phyloP scores from a whole-genome alignment of 2,329 filamentous ascomycete genomes.

The Sporothrix schenckii region DNA sequence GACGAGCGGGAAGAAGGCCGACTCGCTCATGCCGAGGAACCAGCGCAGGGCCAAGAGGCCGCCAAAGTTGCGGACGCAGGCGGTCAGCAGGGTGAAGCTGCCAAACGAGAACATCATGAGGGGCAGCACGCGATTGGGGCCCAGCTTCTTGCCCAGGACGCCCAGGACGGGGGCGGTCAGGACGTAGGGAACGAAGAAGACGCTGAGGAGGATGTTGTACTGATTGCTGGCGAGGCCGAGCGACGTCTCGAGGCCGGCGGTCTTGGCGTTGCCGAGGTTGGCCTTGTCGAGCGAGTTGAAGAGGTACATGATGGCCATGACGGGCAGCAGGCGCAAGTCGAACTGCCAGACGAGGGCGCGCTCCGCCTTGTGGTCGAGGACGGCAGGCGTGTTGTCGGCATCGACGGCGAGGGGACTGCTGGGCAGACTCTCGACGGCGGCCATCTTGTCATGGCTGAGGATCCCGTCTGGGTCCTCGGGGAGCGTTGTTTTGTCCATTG shows the following conservation, averaged over 20 bases:
- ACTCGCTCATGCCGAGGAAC: conserved; percentile 65
- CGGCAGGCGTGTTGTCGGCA: conserved; percentile 35
- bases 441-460: neutral
- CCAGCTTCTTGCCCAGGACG: conserved; percentile 72
- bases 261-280: conserved; percentile 37
- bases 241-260: conserved; percentile 30
- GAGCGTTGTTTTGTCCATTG: neutral
- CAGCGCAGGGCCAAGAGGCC: conserved; percentile 55
- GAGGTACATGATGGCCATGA: conserved; percentile 59
- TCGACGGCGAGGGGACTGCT: neutral
- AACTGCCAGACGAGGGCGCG: conserved; percentile 57
- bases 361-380: conserved; percentile 52
- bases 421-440: conserved; percentile 26
- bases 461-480: neutral
- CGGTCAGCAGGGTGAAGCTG: conserved; percentile 69
- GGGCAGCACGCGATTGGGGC: conserved; percentile 67
- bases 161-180: conserved; percentile 62
- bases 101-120: conserved; percentile 70
- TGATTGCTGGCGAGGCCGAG: conserved; percentile 29
- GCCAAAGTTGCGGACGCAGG: conserved; percentile 30
- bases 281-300: conserved; percentile 53
- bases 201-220: conserved; percentile 70
- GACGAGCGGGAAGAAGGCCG: conserved; percentile 38
- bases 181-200: conserved; percentile 78
- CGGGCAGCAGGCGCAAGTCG: conserved; percentile 57